Evolutionary conservation across 768 basidiomycete species (phyloP), one percentile per base, ranked within the genome.

Genomic region (Leccinum obscurum): DNA sequence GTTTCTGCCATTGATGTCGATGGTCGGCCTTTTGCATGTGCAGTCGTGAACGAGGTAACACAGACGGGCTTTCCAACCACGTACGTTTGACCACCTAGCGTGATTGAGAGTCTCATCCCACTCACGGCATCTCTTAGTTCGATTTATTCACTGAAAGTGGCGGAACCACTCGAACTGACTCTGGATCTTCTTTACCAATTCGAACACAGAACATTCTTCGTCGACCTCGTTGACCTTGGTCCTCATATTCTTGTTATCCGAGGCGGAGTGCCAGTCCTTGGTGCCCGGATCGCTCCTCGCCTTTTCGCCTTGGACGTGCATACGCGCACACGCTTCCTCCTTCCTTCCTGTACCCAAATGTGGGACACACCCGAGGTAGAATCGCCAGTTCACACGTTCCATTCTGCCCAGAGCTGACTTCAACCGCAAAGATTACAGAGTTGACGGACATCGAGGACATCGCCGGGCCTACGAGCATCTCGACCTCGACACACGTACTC

Each of bases 401-500:
- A 7, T 46, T 49, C 11, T 14, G 0, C 14, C 3, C 4, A 28
- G 20, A 26, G 13, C 24, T 4, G 28, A 55, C 24, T 9, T 20
- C 28, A 30, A 20, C 14, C 15, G 17, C 32, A 22, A 28, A 69
- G 68, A 11, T 53, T 3, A 4, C 49, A 17, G 28, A 56, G 17
- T n/a, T 28, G 28, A n/a, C 4, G 2, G 17, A 5, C 3, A 17
- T 24, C 15, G 35, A 55, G 4, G 63, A 24, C 0, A 41, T 32
- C 2, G 41, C 30, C 14, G 5, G 22, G 6, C 61, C 49, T 6
- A 39, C 14, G 48, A 50, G 50, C 24, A 26, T 69, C 24, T 69
- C 68, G 8, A 69, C 69, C 6, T 66, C 64, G 20, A 68, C 68
- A 2, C 66, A 69, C 56, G 24, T 69, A 5, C 17, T 70, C 1